phyloP scores from a whole-genome alignment of 164 flowering plant species.

The Kingdonia uniflora region DNA sequence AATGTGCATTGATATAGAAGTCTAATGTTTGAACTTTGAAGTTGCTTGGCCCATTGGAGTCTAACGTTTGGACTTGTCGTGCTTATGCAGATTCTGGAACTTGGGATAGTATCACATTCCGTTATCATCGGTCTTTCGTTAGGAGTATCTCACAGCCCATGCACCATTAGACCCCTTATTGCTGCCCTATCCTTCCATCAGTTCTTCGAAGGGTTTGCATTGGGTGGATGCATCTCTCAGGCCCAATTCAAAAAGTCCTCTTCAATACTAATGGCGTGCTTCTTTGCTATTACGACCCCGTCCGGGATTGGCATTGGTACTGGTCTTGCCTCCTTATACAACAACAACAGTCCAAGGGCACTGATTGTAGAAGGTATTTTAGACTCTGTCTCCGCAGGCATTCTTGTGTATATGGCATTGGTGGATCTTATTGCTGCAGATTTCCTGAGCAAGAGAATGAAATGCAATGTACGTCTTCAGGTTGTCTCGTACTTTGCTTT shows the following conservation, averaged over 20 bases:
- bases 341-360: conserved; percentile 59
- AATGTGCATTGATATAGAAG: no score
- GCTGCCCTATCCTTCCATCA: conserved; percentile 91
- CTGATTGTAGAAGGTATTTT: conserved; percentile 62
- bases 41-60: no score
- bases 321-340: conserved; percentile 56
- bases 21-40: no score
- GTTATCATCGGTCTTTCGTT: conserved; percentile 84
- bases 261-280: conserved; percentile 69
- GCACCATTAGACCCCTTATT: conserved; percentile 73
- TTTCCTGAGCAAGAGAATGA: conserved; percentile 87
- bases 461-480: conserved; percentile 69
- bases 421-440: conserved; percentile 94
- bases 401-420: conserved; percentile 83
- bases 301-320: conserved; percentile 55
- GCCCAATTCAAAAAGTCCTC: conserved; percentile 45
- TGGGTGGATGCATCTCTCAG: conserved; percentile 94
- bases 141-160: conserved; percentile 89
- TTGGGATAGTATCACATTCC: conserved; percentile 91
- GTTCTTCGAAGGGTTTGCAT: conserved; percentile 94
- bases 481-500: conserved; percentile 60
- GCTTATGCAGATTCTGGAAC: conserved; percentile 62
- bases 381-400: conserved; percentile 80
- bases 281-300: conserved; percentile 85
- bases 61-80: neutral